Conservation (phyloP, 2,329 filamentous ascomycete genomes). For the Nemania serpens region DNA sequence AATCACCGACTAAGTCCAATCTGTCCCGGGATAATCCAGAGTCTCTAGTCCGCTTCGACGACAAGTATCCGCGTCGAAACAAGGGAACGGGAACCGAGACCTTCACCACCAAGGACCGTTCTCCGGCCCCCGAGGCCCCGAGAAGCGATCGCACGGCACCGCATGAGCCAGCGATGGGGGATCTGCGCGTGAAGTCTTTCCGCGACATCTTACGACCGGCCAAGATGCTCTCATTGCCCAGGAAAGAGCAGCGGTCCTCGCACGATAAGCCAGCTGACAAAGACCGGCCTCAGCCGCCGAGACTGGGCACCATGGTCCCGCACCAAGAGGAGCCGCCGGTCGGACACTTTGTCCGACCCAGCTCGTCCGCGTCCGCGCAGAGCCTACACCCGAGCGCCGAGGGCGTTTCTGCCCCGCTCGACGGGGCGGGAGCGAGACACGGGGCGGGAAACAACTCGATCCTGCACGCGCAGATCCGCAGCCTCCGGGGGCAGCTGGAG, state of each 20-base stretch:
- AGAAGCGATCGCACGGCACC: conserved; percentile 14
- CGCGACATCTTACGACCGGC: conserved; percentile 28
- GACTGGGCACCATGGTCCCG: conserved; percentile 47
- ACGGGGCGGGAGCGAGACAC: not conserved
- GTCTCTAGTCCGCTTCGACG: no score
- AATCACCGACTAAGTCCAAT: conserved; percentile 8
- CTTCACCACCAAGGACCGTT: not conserved
- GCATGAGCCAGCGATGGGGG: conserved; percentile 3
- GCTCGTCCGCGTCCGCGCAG: conserved; percentile 32
- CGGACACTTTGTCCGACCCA: conserved; percentile 45
- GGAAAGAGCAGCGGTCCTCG: not conserved
- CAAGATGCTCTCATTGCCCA: conserved; percentile 9
- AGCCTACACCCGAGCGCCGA: not conserved
- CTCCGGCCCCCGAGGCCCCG: not conserved
- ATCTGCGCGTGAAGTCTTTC: conserved; percentile 24
- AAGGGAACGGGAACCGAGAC: not conserved
- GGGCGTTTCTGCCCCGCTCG: not conserved
- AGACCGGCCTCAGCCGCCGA: conserved; percentile 35
- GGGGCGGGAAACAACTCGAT: conserved; percentile 35
- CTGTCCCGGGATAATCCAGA: no score
- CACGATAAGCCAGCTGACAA: conserved; percentile 17
- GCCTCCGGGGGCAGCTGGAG: conserved; percentile 54
- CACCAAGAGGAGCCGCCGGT: conserved; percentile 46
- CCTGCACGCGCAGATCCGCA: conserved; percentile 55
- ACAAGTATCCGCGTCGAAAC: no score